Evolutionary conservation across 2,329 filamentous ascomycete genomes (phyloP).

Genomic region (Ophiocordyceps polyrhachis-furcata): DNA sequence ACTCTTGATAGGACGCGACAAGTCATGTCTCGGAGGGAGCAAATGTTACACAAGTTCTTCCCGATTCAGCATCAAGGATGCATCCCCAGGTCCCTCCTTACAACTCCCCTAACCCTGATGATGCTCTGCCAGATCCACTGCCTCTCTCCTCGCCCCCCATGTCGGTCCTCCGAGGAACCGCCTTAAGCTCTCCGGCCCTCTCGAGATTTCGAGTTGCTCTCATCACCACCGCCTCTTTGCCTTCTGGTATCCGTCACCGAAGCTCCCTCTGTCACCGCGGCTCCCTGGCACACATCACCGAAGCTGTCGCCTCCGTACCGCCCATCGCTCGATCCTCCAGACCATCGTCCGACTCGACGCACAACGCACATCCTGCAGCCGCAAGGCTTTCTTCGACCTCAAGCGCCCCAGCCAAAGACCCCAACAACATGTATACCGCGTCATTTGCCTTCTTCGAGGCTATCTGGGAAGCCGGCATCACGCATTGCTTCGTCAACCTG

Average conservation of each 20-base stretch:
- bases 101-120: background rate
- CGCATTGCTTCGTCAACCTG: slow-evolving; percentile 44
- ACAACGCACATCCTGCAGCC: background rate
- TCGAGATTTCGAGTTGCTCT: slow-evolving; percentile 6
- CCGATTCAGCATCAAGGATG: background rate
- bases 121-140: background rate
- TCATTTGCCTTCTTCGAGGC: slow-evolving; percentile 73
- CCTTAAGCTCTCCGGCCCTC: slow-evolving; percentile 8
- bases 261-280: background rate
- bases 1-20: background rate
- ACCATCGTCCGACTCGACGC: background rate
- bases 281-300: background rate
- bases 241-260: too few relatives aligned
- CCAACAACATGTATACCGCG: slow-evolving; percentile 42
- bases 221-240: slow-evolving; percentile 1
- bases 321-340: slow-evolving; percentile 1
- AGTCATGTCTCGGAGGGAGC: background rate
- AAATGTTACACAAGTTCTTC: background rate
- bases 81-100: background rate
- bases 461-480: slow-evolving; percentile 49
- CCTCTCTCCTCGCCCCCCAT: slow-evolving; percentile 3
- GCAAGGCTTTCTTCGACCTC: slow-evolving; percentile 4
- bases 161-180: slow-evolving; percentile 9
- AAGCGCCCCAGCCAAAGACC: slow-evolving; percentile 4
- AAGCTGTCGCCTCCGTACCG: background rate